Evolutionary conservation across 306 rosid species (phyloP), one percentile per base, ranked within the genome.

Genomic region (Acmispon strigosus): DNA sequence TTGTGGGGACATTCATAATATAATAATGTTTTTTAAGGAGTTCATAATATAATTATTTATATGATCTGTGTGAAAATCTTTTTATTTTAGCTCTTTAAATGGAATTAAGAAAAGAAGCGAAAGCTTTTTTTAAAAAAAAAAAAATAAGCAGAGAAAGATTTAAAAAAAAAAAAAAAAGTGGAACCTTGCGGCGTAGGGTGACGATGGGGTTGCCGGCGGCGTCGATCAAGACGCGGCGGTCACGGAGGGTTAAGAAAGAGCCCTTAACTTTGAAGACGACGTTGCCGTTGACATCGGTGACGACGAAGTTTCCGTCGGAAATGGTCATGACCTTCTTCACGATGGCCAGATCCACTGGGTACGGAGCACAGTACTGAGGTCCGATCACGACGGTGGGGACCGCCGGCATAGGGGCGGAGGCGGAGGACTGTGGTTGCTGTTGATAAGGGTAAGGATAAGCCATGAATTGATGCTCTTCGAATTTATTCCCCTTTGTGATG

Each of bases 241-340:
- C 80, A 45, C 47, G 84, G 6, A 72, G 24, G 15, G 36, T 36
- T 14, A 81, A 2, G 32, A 81, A 49, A 29, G 84, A 58, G 2
- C 76, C 88, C 10, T 75, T 82, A 0, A 89, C 70, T 64, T 83
- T 81, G 68, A 86, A 83, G 39, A 84, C 48, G n/a, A 78, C 32
- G 75, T 75, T 85, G 22, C 81, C 85, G 47, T 84, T 83, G 0
- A 77, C 13, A 41, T 86, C 96, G 0, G 83, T 77, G 56, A 86
- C 86, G 2, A 36, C 57, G 37, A 84, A 86, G 76, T 67, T 78
- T 2, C 76, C 86, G 10, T 70, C 81, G 0, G 76, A 16, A 3
- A 84, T 4, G 14, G 78, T 48, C 48, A 71, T 12, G 4, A 79
- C 84, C 54, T 89, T 82, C 52, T 64, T 68, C 10, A 82, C 85